phyloP scores from a whole-genome alignment of 2,329 filamentous ascomycete species.

The Didymosphaeria variabile region DNA sequence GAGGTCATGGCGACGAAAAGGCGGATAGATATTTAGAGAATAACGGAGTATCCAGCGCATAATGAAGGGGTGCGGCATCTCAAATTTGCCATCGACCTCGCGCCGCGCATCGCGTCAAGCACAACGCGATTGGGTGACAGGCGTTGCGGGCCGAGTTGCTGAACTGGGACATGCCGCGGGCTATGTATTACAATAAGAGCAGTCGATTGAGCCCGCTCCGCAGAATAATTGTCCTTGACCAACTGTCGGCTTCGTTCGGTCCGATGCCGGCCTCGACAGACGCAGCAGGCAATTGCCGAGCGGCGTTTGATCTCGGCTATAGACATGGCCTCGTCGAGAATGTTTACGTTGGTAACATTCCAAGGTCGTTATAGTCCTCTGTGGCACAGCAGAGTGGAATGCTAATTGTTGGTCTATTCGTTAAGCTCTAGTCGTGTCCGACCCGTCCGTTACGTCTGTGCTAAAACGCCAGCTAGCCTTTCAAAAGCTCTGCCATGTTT shows the following conservation, averaged over 20 bases:
- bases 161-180: not conserved
- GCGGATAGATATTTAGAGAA: not conserved
- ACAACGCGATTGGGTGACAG: not conserved
- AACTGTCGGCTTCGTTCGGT: not conserved
- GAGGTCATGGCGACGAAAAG: not conserved
- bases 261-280: not conserved
- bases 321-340: too few relatives aligned
- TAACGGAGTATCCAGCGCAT: not conserved
- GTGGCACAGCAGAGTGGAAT: too few relatives aligned
- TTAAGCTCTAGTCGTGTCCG: too few relatives aligned
- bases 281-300: not conserved
- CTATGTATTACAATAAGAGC: not conserved
- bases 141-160: not conserved
- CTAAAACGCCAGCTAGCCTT: too few relatives aligned
- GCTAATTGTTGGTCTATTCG: too few relatives aligned
- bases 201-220: not conserved
- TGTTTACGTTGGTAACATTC: too few relatives aligned
- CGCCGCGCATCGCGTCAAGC: conserved; percentile 1
- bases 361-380: too few relatives aligned
- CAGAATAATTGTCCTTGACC: not conserved
- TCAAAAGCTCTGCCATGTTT: too few relatives aligned
- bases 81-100: not conserved
- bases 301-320: not conserved
- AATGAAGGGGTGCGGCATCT: not conserved
- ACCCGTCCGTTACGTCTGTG: too few relatives aligned